Conservation (phyloP, 2,329 filamentous ascomycete species). For the Aspergillus hortae region DNA sequence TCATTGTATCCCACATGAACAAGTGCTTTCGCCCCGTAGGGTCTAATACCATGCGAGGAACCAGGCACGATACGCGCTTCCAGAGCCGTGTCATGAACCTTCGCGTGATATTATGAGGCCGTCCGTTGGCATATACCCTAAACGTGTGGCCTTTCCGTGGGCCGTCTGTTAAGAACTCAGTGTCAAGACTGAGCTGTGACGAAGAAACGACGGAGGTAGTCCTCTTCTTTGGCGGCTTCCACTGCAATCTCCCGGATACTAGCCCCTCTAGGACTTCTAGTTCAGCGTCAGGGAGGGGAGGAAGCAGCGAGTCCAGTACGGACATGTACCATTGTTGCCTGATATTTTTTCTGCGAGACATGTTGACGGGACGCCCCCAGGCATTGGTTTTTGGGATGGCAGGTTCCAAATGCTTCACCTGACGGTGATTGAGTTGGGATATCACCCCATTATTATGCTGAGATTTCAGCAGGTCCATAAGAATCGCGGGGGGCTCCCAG, state of each 20-base stretch:
- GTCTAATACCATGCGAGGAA: conserved; percentile 28
- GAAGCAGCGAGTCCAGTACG: conserved; percentile 29
- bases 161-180: conserved; percentile 32
- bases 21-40: conserved; percentile 16
- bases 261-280: conserved; percentile 32
- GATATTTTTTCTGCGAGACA: conserved; percentile 31
- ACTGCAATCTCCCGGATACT: conserved; percentile 28
- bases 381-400: conserved; percentile 33
- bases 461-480: conserved; percentile 31
- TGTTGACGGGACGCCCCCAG: conserved; percentile 32
- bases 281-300: conserved; percentile 38
- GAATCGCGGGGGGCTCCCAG: conserved; percentile 33
- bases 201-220: conserved; percentile 4
- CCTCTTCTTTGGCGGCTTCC: conserved; percentile 27
- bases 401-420: conserved; percentile 24
- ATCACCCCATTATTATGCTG: conserved; percentile 30
- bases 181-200: conserved; percentile 10
- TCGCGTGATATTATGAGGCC: conserved; percentile 38
- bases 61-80: conserved; percentile 31
- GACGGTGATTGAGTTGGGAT: conserved; percentile 19
- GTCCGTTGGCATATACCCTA: conserved; percentile 27
- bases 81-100: conserved; percentile 38
- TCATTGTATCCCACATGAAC: conserved; percentile 27
- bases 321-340: conserved; percentile 36
- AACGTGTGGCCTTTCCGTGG: conserved; percentile 37